Percentiles rank a stretch among this genome's conserved stretches.
Evolutionary conservation across 345 rosid species (phyloP).

Genomic region (Leavenworthia alabamica): DNA sequence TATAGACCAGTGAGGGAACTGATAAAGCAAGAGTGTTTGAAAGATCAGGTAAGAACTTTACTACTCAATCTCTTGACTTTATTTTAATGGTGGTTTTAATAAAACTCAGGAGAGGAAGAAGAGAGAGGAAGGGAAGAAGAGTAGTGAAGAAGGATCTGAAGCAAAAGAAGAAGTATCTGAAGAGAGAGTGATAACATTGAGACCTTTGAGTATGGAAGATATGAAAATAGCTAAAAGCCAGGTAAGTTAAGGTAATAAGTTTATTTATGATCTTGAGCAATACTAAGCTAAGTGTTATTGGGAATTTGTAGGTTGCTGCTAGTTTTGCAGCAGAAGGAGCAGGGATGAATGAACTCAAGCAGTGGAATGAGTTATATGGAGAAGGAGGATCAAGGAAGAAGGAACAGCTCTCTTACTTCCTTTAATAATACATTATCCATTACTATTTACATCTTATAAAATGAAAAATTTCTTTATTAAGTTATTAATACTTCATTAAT

Average conservation of each 20-base stretch:
- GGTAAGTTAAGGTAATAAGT: conserved; percentile 28
- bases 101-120: conserved; percentile 25
- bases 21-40: conserved; percentile 72
- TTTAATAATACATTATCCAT: conserved; percentile 32
- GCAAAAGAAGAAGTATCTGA: conserved; percentile 48
- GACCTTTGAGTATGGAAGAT: conserved; percentile 87
- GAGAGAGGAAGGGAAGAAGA: conserved; percentile 57
- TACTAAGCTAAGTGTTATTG: not conserved
- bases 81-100: not conserved
- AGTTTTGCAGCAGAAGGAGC: conserved; percentile 84
- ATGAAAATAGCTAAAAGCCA: conserved; percentile 90
- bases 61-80: not conserved
- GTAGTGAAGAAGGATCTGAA: conserved; percentile 31
- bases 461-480: no score
- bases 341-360: conserved; percentile 72
- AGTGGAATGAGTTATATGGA: conserved; percentile 86
- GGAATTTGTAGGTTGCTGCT: conserved; percentile 66
- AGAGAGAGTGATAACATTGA: conserved; percentile 52
- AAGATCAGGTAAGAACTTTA: conserved; percentile 49
- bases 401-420: conserved; percentile 82
- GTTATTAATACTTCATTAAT: conserved; percentile 3
- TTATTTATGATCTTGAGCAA: not conserved
- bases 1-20: conserved; percentile 92
- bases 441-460: not conserved
- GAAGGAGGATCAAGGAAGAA: conserved; percentile 97